Base-by-base conservation (phyloP, 192 early-diverging fungal species). In the Funneliformis geosporum region DNA sequence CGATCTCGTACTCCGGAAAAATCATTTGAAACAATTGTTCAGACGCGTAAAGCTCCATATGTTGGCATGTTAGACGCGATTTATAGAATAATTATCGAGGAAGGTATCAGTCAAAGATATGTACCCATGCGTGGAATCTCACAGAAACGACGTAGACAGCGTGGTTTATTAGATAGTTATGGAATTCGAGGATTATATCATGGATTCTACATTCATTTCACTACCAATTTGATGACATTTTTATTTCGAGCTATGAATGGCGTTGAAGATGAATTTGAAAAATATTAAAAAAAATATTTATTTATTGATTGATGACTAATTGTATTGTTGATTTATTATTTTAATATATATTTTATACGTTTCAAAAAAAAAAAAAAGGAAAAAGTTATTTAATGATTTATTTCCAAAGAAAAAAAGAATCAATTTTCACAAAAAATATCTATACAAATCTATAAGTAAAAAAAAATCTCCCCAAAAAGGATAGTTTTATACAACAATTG, bases 51-150 rank as follows among this genome's bases (percentile, higher is more conserved):
- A 39, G 85, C 92, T n/a, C 94, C 92, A 21, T 95, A 95, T 75
- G 87, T 89, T 0, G 92, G 92, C 18, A 88, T 94, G 76, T 72
- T 86, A n/a, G 91, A 95, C 73, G 89, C 89, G 23, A 74, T 86
- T 18, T 91, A 90, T 81, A 85, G 87, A 40, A 92, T 95, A 46
- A 84, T 94, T 60, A 86, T 88, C 27, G 94, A 95, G 82, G 94
- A 95, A 78, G 94, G 94, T 6, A 88, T 87, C 38, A 75, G 60
- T 65, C 83, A 80, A 39, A 78, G 80, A 64, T 72, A 80, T 27
- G 62, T 79, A n/a, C 74, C 80, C 28, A 74, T 64, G 27, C 81
- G 77, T 10, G 79, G 47, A 73, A 81, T 78, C 11, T 44, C 18
- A 23, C 60, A 44, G 80, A 86, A 33, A 46, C 61, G 42, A n/a